Percentiles rank a stretch among this genome's conserved stretches.
phyloP scores from a whole-genome alignment of 2,329 filamentous ascomycete species.

The Aspergillus thermomutatus region DNA sequence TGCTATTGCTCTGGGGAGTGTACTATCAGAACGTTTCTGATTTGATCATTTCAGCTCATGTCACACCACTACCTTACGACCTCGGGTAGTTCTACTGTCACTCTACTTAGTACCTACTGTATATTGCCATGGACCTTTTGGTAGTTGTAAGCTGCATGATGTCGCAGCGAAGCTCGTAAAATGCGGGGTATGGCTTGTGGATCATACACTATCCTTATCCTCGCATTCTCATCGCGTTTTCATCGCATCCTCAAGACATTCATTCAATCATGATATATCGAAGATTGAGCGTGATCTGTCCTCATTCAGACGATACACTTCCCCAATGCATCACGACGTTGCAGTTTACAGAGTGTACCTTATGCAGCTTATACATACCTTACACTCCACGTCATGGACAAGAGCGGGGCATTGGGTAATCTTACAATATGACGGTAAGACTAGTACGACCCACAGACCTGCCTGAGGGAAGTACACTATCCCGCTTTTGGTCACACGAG shows the following conservation, averaged over 20 bases:
- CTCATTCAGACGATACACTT: neutral
- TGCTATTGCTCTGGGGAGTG: slow-evolving; percentile 5
- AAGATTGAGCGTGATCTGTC: neutral
- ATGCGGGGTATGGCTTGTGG: neutral
- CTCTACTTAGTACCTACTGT: neutral
- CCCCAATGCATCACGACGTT: neutral
- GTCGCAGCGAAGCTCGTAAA: neutral
- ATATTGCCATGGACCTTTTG: neutral
- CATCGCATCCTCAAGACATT: neutral
- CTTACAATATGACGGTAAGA: neutral
- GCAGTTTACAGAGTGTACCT: neutral
- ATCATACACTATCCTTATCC: no score
- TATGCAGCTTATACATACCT: neutral
- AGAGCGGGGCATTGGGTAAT: neutral
- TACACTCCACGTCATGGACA: neutral
- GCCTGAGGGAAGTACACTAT: neutral
- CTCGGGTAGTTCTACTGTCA: neutral
- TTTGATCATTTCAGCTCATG: neutral
- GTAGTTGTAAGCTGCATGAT: neutral
- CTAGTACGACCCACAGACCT: neutral
- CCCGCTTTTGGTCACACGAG: neutral
- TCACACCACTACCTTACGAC: neutral
- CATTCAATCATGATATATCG: neutral
- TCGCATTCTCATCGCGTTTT: neutral
- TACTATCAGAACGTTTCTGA: neutral